A percentile compares a stretch with the other conserved stretches of the same genome.
Evolutionary conservation across 2,329 filamentous ascomycete genomes (phyloP).

Genomic region (Pyrenophora tritici-repentis): DNA sequence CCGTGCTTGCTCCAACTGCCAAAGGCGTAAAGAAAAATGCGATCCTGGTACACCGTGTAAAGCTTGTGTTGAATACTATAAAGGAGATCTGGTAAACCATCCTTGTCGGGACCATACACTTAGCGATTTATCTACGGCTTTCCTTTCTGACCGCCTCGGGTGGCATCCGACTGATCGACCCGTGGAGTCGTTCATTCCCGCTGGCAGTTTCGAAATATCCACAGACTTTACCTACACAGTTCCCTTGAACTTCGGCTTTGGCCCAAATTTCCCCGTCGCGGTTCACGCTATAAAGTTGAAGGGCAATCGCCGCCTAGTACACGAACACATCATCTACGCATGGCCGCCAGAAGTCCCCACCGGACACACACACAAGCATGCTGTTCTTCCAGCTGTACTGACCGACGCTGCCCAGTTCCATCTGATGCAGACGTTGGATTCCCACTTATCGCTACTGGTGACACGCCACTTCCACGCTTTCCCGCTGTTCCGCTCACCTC

Average conservation of each 20-base stretch:
- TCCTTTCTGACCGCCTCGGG: conserved; percentile 40
- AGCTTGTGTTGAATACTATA: conserved; percentile 47
- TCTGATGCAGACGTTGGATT: conserved; percentile 33
- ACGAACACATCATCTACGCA: conserved; percentile 45
- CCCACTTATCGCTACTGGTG: conserved; percentile 41
- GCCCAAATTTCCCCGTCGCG: conserved; percentile 30
- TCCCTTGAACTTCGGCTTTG: conserved; percentile 43
- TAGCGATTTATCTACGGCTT: conserved; percentile 32
- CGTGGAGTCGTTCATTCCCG: conserved; percentile 31
- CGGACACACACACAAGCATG: conserved; percentile 27
- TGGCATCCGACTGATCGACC: conserved; percentile 45
- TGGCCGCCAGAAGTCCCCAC: conserved; percentile 39
- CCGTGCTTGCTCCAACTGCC: conserved; percentile 44
- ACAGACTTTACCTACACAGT: conserved; percentile 33
- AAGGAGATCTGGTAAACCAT: conserved; percentile 41
- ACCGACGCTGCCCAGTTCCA: conserved; percentile 22
- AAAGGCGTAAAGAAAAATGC: conserved; percentile 45
- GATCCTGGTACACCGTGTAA: conserved; percentile 49
- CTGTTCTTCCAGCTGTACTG: conserved; percentile 44
- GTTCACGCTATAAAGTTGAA: conserved; percentile 35
- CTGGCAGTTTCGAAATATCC: conserved; percentile 20
- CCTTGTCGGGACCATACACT: conserved; percentile 45
- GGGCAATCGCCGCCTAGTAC: conserved; percentile 24
- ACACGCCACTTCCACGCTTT: conserved; percentile 42
- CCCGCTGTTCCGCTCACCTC: conserved; percentile 40